Evolutionary conservation across 2,329 filamentous ascomycete species (phyloP).

Genomic region (Pyricularia sp.): DNA sequence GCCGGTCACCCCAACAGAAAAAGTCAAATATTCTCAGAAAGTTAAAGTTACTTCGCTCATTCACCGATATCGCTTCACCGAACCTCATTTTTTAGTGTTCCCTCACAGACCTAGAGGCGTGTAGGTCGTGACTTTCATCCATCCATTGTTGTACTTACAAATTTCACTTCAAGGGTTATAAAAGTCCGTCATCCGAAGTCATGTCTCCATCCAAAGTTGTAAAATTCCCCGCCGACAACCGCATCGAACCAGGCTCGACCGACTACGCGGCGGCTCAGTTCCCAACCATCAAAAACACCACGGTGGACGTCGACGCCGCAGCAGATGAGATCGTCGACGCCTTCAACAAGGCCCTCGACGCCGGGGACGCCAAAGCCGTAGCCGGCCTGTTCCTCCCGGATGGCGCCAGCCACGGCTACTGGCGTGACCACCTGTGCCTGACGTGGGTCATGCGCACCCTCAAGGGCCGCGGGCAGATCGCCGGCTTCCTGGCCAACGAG

Average conservation of each 20-base stretch:
- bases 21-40: not conserved
- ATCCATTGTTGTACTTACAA: not conserved
- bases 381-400: conserved; percentile 27
- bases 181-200: not conserved
- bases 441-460: conserved; percentile 43
- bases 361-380: conserved; percentile 20
- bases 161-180: not conserved
- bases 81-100: not conserved
- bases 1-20: not conserved
- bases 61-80: not conserved
- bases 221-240: conserved; percentile 3
- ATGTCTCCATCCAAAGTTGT: not conserved
- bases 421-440: conserved; percentile 44
- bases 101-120: not conserved
- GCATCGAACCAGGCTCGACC: conserved; percentile 33
- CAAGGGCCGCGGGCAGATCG: conserved; percentile 27
- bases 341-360: conserved; percentile 27
- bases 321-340: conserved; percentile 22
- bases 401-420: conserved; percentile 26
- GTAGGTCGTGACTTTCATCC: too few relatives aligned
- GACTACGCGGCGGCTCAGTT: conserved; percentile 36
- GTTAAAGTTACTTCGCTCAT: not conserved
- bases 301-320: conserved; percentile 22
- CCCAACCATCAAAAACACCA: conserved; percentile 17
- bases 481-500: conserved; percentile 21